These are phyloP conservation scores for Arachis hypogaea DNA, from an alignment of 306 rosid genomes.

Conservation along the genomic window DNA sequence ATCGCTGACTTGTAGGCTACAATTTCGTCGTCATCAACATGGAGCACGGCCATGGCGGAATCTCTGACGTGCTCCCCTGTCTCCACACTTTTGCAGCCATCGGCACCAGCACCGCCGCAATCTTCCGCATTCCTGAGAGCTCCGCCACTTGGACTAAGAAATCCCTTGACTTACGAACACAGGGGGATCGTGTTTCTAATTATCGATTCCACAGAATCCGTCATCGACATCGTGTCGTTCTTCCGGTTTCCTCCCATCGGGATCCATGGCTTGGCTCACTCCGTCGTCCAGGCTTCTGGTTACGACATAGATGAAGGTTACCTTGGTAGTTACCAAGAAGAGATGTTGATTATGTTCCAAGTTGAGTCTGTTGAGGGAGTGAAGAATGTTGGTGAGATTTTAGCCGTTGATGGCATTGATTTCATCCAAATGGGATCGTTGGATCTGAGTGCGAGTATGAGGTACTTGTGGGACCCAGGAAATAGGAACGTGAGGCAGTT, in stretches of 20 bases:
- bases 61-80: constrained; percentile 65
- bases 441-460: constrained; percentile 86
- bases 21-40: constrained; percentile 83
- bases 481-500: constrained; percentile 64
- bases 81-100: constrained; percentile 72
- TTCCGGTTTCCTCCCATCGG: constrained; percentile 75
- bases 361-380: constrained; percentile 65
- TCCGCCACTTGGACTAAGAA: constrained; percentile 80
- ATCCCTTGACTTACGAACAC: constrained; percentile 82
- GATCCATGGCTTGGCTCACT: constrained; percentile 77
- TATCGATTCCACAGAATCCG: constrained; percentile 63
- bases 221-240: constrained; percentile 65
- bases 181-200: constrained; percentile 82
- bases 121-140: constrained; percentile 70
- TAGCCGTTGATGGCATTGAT: constrained; percentile 77
- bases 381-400: constrained; percentile 48
- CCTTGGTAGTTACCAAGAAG: constrained; percentile 61
- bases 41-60: constrained; percentile 85
- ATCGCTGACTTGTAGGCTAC: constrained; percentile 75
- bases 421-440: constrained; percentile 85
- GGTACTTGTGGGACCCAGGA: constrained; percentile 75
- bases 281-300: constrained; percentile 66
- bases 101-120: constrained; percentile 49
- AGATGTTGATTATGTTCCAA: constrained; percentile 73
- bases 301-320: constrained; percentile 82